Percentiles rank a stretch among this genome's conserved stretches.
Evolutionary conservation across 768 basidiomycete species (phyloP).

Genomic region (Termitomyces sp.): DNA sequence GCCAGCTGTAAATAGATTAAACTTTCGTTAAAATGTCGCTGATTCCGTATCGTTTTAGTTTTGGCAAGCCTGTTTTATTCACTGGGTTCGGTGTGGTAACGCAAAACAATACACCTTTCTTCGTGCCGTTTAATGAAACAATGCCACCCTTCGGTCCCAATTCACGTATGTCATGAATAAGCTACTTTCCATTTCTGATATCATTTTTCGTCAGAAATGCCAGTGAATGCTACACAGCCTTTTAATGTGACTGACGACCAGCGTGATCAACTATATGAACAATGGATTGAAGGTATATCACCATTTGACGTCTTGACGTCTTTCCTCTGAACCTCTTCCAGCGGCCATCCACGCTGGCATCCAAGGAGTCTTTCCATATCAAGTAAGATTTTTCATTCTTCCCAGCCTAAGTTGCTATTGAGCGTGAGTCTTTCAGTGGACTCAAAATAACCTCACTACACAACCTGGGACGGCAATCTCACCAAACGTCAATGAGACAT

Average conservation of each 20-base stretch:
- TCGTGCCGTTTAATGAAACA: conserved; percentile 59
- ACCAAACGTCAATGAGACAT: conserved; percentile 26
- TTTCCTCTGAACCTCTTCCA: conserved; percentile 15
- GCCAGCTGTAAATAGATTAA: conserved; percentile 31
- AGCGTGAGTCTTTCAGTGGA: conserved; percentile 39
- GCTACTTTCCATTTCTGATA: neutral
- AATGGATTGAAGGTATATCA: conserved; percentile 44
- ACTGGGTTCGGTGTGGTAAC: conserved; percentile 63
- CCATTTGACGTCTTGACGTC: neutral
- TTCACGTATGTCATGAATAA: conserved; percentile 14
- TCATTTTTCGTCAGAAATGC: neutral
- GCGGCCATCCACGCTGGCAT: conserved; percentile 37
- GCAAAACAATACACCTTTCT: conserved; percentile 42
- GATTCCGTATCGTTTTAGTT: conserved; percentile 27
- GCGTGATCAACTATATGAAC: conserved; percentile 45
- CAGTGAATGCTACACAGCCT: conserved; percentile 18
- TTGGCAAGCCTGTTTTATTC: conserved; percentile 49
- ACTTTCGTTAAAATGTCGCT: neutral
- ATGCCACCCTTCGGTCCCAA: conserved; percentile 35
- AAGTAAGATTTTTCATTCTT: conserved; percentile 20
- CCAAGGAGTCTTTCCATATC: conserved; percentile 43
- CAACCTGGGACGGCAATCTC: conserved; percentile 41
- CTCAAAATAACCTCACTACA: conserved; percentile 45
- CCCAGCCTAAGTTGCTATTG: neutral
- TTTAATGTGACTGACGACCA: conserved; percentile 51